Base-by-base conservation (phyloP, 331 rosid species). In the Pyrus hybrid region DNA sequence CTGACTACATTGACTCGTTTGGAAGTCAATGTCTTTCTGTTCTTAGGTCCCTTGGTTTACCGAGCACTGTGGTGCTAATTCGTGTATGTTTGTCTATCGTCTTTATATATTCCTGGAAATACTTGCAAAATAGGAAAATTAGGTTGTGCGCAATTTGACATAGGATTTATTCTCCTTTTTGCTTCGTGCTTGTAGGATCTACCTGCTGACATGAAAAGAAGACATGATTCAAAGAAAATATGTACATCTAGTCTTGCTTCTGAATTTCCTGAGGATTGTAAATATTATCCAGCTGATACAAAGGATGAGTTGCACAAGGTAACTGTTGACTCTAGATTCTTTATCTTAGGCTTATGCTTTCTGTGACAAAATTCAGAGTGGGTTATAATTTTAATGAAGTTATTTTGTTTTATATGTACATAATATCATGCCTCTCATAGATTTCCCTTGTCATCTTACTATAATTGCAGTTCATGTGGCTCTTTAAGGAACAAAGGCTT, bases 251-350 rank as follows among this genome's bases (percentile, higher is more conserved):
- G 89, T 76, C 87, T 95, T 76, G 75, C 86, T 82, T 83, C 91
- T 35, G 93, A 92, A 80, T 90, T 95, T 92, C 96, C 97, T 0
- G 93, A 92, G 87, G 97, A 89, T 61, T 92, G 97, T 79, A 95
- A 89, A 80, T 89, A 86, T 79, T 91, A 86, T 81, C 87, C 90
- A 60, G 97, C 96, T 74, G 99, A 95, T 87, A 87, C 90, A 28
- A 89, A 82, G 85, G 97, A 92, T 68, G 97, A 95, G 41, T 81
- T 95, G 78, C 99, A 90, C 88, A 95, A 92, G 97, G 99, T 91
- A 80, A 75, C 73, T 65, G 43, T 77, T 75, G 51, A 7, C 26
- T 60, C 0, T 9, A 58, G 67, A 71, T 76, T 30, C 43, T 74
- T 63, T 28, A 43, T 22, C 62, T 60, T 57, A 43, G 70, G 69